These are phyloP conservation scores for Isoetes engelmannii DNA, from an alignment of 83 land plant species.

Conservation along the genomic window DNA sequence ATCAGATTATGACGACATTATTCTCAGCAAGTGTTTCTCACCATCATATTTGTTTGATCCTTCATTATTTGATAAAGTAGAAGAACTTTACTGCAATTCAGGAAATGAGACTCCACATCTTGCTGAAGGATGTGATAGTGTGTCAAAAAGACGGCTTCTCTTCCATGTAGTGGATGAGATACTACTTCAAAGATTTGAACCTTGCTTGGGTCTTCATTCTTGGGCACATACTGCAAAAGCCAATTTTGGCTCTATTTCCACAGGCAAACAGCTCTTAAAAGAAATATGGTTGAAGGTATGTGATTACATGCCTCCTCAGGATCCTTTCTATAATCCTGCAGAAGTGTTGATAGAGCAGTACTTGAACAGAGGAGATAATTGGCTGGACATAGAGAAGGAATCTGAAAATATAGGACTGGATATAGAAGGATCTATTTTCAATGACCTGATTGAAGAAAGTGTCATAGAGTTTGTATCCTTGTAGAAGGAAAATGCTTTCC, in stretches of 20 bases:
- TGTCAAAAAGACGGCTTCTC: slow-evolving; percentile 3
- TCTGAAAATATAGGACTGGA: not conserved
- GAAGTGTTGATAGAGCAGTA: slow-evolving; percentile 4
- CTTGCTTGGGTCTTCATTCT: not conserved
- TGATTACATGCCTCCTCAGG: not conserved
- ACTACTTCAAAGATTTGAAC: not conserved
- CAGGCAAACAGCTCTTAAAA: not conserved
- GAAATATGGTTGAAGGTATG: slow-evolving; percentile 1
- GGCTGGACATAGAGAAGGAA: not conserved
- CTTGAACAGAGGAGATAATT: not conserved
- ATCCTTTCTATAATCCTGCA: not conserved
- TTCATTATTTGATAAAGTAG: not conserved
- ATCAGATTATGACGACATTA: not conserved
- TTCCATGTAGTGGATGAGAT: slow-evolving; percentile 11
- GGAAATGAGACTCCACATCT: not conserved
- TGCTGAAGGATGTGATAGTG: not conserved
- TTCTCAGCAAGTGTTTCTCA: not conserved
- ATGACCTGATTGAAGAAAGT: not conserved
- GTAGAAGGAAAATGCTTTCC: too few relatives aligned
- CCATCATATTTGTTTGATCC: not conserved
- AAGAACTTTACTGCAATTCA: not conserved
- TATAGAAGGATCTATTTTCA: not conserved
- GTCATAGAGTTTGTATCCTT: too few relatives aligned
- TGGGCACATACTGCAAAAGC: not conserved
- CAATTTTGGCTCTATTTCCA: not conserved